These are phyloP conservation scores for Saccharomyces eubayanus DNA, from an alignment of 805 yeast species.

Conservation along the genomic window DNA sequence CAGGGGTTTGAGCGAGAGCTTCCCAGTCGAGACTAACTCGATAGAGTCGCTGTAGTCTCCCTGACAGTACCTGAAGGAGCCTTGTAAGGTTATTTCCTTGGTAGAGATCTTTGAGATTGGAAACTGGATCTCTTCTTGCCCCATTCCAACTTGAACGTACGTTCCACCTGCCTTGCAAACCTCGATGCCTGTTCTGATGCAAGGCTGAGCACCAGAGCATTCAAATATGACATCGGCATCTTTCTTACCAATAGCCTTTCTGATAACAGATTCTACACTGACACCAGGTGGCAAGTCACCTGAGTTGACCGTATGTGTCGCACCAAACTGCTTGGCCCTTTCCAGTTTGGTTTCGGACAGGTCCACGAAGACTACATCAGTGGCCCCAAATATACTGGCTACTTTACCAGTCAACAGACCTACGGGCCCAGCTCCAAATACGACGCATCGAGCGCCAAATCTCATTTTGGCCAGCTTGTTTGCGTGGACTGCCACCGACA, in stretches of 20 bases:
- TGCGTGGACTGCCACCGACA: slow-evolving; percentile 81
- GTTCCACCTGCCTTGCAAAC: slow-evolving; percentile 60
- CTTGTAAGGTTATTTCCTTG: slow-evolving; percentile 62
- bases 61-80: slow-evolving; percentile 72
- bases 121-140: slow-evolving; percentile 57
- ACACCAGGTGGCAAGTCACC: slow-evolving; percentile 27
- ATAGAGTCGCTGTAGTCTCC: slow-evolving; percentile 74
- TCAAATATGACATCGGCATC: slow-evolving; percentile 63
- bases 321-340: slow-evolving; percentile 60
- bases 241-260: slow-evolving; percentile 24
- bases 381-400: slow-evolving; percentile 69
- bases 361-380: slow-evolving; percentile 61
- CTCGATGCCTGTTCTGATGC: slow-evolving; percentile 60
- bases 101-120: slow-evolving; percentile 65
- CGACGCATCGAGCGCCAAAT: slow-evolving; percentile 62
- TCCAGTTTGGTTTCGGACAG: slow-evolving; percentile 58
- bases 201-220: slow-evolving; percentile 75
- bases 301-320: slow-evolving; percentile 50
- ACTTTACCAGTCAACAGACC: slow-evolving; percentile 69
- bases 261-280: slow-evolving; percentile 27
- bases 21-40: slow-evolving; percentile 52
- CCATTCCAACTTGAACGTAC: slow-evolving; percentile 82
- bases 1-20: slow-evolving; percentile 56
- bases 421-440: slow-evolving; percentile 87
- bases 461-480: slow-evolving; percentile 50